Conservation (phyloP, 1,284 basidiomycete species). For the Lentinula novae-zelandiae region DNA sequence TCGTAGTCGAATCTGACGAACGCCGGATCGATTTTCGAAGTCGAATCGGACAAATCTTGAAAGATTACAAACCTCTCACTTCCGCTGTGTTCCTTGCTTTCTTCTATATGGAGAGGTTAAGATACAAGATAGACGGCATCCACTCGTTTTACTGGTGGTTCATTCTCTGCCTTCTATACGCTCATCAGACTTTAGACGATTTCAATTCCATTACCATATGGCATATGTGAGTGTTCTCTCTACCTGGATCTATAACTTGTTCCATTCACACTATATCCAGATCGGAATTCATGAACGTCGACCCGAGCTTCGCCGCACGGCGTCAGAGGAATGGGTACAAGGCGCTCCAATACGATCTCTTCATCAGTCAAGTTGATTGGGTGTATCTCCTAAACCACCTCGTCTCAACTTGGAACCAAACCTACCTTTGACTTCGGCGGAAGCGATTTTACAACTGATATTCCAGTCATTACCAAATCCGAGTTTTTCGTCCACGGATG, state of each 20-base stretch:
- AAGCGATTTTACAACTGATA: background rate
- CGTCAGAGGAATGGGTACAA: background rate
- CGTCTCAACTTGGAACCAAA: background rate
- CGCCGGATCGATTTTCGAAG: background rate
- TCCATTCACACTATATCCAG: background rate
- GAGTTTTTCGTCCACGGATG: background rate
- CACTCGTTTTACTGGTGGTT: background rate
- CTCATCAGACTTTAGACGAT: background rate
- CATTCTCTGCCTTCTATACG: background rate
- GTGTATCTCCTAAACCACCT: background rate
- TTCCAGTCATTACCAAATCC: background rate
- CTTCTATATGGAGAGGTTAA: background rate
- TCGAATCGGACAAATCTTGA: background rate
- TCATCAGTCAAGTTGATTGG: background rate
- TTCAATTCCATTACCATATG: background rate
- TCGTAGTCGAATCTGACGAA: background rate
- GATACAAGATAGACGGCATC: background rate
- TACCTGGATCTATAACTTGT: background rate
- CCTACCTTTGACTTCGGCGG: background rate
- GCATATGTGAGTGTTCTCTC: background rate
- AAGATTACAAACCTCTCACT: background rate
- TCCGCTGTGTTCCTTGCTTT: background rate
- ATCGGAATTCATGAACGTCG: background rate
- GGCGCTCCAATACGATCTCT: background rate
- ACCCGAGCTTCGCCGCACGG: background rate